Conservation (phyloP, 148 eudicot species). For the Dianthus caryophyllus region DNA sequence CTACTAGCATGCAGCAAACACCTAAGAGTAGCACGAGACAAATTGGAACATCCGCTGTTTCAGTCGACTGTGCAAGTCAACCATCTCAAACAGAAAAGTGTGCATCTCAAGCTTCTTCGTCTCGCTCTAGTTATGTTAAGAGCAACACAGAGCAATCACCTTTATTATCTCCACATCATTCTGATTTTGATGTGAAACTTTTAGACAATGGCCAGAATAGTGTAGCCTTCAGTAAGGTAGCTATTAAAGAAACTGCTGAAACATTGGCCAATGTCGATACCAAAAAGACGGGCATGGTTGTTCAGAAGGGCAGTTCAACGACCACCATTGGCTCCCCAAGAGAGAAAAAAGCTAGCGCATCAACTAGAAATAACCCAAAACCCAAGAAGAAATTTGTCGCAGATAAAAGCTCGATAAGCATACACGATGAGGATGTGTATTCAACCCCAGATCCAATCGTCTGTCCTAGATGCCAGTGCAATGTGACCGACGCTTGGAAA, state of each 20-base stretch:
- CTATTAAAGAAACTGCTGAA: conserved; percentile 17
- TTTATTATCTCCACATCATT: conserved; percentile 26
- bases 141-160: neutral
- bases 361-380: conserved; percentile 40
- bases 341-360: conserved; percentile 41
- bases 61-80: conserved; percentile 19
- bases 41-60: conserved; percentile 13
- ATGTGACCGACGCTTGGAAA: conserved; percentile 41
- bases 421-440: conserved; percentile 35
- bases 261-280: conserved; percentile 30
- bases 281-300: conserved; percentile 35
- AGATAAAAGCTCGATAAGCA: conserved; percentile 26
- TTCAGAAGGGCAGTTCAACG: conserved; percentile 30
- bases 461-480: conserved; percentile 84
- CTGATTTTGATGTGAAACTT: conserved; percentile 16
- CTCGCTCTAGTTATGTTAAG: conserved; percentile 21
- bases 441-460: conserved; percentile 41
- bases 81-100: conserved; percentile 21
- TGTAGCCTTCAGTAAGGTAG: conserved; percentile 20
- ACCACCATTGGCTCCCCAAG: conserved; percentile 29
- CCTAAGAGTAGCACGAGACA: conserved; percentile 22
- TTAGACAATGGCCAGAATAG: conserved; percentile 24
- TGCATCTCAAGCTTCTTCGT: conserved; percentile 18
- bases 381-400: conserved; percentile 37
- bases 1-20: conserved; percentile 11